These are phyloP conservation scores for Salix dunnii DNA, from an alignment of 345 rosid genomes.

Conservation along the genomic window DNA sequence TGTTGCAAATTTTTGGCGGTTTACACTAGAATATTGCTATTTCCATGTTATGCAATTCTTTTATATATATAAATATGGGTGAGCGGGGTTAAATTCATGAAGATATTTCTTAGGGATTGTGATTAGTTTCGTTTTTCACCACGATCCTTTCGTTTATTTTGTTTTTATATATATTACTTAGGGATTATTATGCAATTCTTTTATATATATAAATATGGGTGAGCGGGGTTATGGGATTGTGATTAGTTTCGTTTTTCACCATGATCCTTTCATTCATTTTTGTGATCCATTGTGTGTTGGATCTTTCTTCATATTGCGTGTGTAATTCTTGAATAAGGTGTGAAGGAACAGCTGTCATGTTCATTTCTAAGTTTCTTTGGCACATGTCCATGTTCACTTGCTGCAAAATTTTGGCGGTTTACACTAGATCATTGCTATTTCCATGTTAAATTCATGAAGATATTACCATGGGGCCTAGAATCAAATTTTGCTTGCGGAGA, in stretches of 20 bases:
- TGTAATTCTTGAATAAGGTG: constrained; percentile 13
- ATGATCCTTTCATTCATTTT: neutral
- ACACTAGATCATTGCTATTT: neutral
- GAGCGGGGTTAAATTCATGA: neutral
- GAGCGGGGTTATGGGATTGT: too few relatives aligned
- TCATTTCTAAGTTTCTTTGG: constrained; percentile 10
- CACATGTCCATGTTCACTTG: constrained; percentile 6
- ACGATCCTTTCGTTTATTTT: too few relatives aligned
- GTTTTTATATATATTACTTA: too few relatives aligned
- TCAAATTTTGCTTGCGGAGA: neutral
- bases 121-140: too few relatives aligned
- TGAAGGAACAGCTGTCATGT: constrained; percentile 18
- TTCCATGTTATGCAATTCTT: too few relatives aligned
- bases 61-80: too few relatives aligned
- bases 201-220: too few relatives aligned
- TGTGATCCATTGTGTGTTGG: constrained; percentile 10
- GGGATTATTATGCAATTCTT: too few relatives aligned
- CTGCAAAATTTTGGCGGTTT: neutral
- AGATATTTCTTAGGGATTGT: too few relatives aligned
- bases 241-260: neutral
- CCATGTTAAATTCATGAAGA: neutral
- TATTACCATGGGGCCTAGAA: neutral
- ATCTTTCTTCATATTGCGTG: constrained; percentile 12
- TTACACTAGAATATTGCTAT: neutral
- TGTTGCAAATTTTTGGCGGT: neutral